Percentiles rank a stretch among this genome's conserved stretches.
Evolutionary conservation across 805 yeast genomes (phyloP).

Genomic region (Sporopachydermia quercuum): DNA sequence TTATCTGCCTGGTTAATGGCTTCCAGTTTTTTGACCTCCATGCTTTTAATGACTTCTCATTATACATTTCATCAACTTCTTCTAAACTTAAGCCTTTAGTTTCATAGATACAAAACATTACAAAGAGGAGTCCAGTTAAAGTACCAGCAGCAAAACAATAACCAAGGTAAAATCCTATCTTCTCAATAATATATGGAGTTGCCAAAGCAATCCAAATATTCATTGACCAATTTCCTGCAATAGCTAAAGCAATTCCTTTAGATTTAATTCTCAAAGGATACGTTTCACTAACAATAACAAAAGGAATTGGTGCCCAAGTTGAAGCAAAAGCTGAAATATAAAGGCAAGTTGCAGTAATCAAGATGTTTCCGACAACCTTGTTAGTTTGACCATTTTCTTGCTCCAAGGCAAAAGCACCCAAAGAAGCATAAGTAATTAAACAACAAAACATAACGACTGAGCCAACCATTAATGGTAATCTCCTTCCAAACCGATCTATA

Average conservation of each 20-base stretch:
- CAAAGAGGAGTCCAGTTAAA: constrained; percentile 45
- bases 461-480: constrained; percentile 30
- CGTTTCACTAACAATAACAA: constrained; percentile 30
- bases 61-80: constrained; percentile 58
- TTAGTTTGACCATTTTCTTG: constrained; percentile 17
- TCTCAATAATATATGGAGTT: constrained; percentile 50
- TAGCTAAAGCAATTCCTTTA: constrained; percentile 12
- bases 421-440: constrained; percentile 34
- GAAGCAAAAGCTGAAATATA: constrained; percentile 37
- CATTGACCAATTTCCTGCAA: constrained; percentile 26
- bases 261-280: constrained; percentile 30
- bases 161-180: constrained; percentile 54
- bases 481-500: constrained; percentile 38
- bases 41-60: background rate
- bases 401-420: constrained; percentile 27
- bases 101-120: constrained; percentile 59
- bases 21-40: background rate
- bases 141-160: constrained; percentile 49
- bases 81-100: constrained; percentile 74
- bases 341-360: constrained; percentile 40
- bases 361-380: constrained; percentile 31
- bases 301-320: constrained; percentile 43
- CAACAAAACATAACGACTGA: constrained; percentile 34
- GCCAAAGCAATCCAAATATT: constrained; percentile 50
- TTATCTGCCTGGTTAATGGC: constrained; percentile 3